Evolutionary conservation across 768 basidiomycete species (phyloP), one percentile per base, ranked within the genome.

Genomic region (Boletus rubropictus): DNA sequence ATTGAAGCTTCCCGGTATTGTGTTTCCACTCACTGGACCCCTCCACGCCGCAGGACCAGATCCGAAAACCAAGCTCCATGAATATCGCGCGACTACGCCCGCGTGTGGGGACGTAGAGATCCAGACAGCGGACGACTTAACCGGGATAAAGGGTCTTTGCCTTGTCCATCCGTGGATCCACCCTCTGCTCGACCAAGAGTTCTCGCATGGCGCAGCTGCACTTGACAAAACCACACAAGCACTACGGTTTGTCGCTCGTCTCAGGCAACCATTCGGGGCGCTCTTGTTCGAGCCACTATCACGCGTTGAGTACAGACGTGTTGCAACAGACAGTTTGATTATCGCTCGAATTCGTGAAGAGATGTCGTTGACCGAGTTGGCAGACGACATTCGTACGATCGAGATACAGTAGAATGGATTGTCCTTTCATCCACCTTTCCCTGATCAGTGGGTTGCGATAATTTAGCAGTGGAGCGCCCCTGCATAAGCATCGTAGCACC

Each of bases 111-210:
- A 14, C 11, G 15, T 32, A 15, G 31, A 15, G 31, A 32, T 32
- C 14, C 11, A 32, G 14, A 32, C 31, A 11, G 14, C 15, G 14
- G 31, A 32, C 14, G 31, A 32, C 15, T 15, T 32, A 14, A 32
- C 14, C 15, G 15, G 31, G 31, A 14, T 15, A 14, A 32, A 15
- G 31, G 5, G 14, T 7, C 31, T 15, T 15, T 15, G 31, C 15
- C 31, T 15, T 7, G 31, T 32, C 14, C 47, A 57, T 42, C 57
- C 57, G 2, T 58, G 52, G 52, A 51, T 57, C 44, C 27, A 35
- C 2, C 22, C 47, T 0, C 21, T 54, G 3, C 48, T 48, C 21
- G 50, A 49, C 9, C 44, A 43, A 9, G 49, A 50, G 10, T 42
- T 34, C 22, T 9, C 7, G 5, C 3, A 20, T 1, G 29, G 41